phyloP scores from a whole-genome alignment of 1,284 basidiomycete genomes.

The Trichosporon sp. region DNA sequence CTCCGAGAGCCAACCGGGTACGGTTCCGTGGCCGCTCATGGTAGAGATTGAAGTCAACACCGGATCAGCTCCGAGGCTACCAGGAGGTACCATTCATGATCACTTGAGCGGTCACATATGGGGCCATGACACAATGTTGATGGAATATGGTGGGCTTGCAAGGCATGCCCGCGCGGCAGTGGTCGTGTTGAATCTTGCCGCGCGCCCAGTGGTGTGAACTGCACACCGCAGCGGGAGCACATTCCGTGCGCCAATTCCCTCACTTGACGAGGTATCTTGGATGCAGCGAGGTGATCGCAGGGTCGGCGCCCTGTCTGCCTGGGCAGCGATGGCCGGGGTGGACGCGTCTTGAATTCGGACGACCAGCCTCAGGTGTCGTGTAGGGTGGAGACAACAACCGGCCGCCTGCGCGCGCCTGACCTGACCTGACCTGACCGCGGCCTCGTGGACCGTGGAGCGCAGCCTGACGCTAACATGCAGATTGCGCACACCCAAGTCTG shows the following conservation, averaged over 20 bases:
- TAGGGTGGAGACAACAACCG: not conserved
- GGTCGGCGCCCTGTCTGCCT: not conserved
- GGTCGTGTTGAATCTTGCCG: not conserved
- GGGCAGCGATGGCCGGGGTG: not conserved
- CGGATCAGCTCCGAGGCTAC: not conserved
- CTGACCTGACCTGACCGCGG: not conserved
- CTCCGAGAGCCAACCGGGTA: not conserved
- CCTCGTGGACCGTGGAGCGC: not conserved
- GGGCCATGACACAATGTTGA: not conserved
- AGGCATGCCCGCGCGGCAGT: not conserved
- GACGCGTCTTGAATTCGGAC: slow-evolving; percentile 1
- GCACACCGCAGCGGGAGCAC: not conserved
- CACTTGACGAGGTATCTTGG: not conserved
- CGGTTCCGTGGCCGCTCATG: not conserved
- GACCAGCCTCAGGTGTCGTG: not conserved
- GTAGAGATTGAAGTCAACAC: no score
- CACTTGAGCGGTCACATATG: not conserved
- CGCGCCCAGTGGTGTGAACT: not conserved
- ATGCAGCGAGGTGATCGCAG: not conserved
- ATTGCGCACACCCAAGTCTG: not conserved
- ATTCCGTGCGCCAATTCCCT: not conserved
- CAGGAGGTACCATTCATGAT: not conserved
- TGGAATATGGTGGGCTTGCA: not conserved
- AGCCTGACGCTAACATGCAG: not conserved
- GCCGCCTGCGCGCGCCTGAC: no score